Evolutionary conservation across 1,139 yeast species (phyloP), one percentile per base, ranked within the genome.

Genomic region (Geotrichum citri-aurantii): DNA sequence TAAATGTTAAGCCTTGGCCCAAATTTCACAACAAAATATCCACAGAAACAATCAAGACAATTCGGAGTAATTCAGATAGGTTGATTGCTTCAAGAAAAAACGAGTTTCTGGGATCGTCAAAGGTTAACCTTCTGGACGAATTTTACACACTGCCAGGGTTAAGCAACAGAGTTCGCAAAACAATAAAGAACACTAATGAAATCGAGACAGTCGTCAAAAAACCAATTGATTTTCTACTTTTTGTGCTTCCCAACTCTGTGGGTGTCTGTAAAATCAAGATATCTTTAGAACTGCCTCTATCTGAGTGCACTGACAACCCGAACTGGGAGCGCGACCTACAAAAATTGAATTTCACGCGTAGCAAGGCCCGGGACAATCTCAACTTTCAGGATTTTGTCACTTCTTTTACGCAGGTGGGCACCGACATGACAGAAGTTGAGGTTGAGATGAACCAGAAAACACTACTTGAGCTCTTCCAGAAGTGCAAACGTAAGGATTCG

Each of bases 401-500:
- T 12, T 53, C 52, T 17, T 37, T 53, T 29, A 53, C 56, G 2
- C n/a, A 47, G 3, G 56, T 53, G 5, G 52, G 24, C 3, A 10
- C 6, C 1, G 48, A 47, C 19, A n/a, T 37, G 44, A 27, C 23
- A n/a, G 56, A 53, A 33, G 29, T 53, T 27, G 56, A 53, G 48
- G 47, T 53, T 24, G 56, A 53, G 37, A 46, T 53, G 12, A 29
- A 48, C 33, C 51, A 48, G 19, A 14, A 47, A 33, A 53, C 17
- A 31, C 24, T 53, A 48, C 59, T 53, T 23, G 23, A 33, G 8
- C 46, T 33, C 1, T 53, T 47, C 26, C 29, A 21, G 10, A 53
- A 48, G 40, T 26, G 24, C 17, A 53, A 53, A 31, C 48, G 52
- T 29, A 48, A 47, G 26, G 29, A 8, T 27, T 19, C 47, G 47